phyloP scores from a whole-genome alignment of 768 basidiomycete genomes.

The Kwoniella heveanensis region DNA sequence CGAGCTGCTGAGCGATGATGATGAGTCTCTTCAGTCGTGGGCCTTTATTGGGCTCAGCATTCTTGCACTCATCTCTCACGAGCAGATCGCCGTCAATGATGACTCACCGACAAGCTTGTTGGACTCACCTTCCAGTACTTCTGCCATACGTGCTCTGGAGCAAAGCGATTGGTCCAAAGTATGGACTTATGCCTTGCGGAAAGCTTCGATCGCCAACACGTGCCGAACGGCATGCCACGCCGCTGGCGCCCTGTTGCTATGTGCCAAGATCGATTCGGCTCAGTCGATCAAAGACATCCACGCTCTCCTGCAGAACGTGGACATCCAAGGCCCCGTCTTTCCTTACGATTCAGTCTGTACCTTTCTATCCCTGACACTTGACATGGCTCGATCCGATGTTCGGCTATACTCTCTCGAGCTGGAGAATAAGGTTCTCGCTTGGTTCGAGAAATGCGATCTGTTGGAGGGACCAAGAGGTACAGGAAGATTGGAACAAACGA shows the following conservation, averaged over 20 bases:
- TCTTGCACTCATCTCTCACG: conserved; percentile 5
- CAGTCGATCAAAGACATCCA: conserved; percentile 74
- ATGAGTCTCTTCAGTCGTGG: conserved; percentile 75
- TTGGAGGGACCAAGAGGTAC: conserved; percentile 58
- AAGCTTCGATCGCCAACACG: conserved; percentile 67
- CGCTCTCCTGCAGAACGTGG: conserved; percentile 74
- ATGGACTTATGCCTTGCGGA: conserved; percentile 80
- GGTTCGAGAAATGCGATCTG: conserved; percentile 75
- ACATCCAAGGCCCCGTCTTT: conserved; percentile 83
- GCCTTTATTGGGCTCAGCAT: conserved; percentile 77
- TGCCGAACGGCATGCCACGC: conserved; percentile 80
- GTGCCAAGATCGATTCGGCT: conserved; percentile 59
- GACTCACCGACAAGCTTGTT: not conserved
- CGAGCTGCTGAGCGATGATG: conserved; percentile 67
- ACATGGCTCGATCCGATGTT: conserved; percentile 75
- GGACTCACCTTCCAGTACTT: conserved; percentile 8
- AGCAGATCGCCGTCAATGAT: not conserved
- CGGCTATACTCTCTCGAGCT: conserved; percentile 79
- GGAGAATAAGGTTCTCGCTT: conserved; percentile 80
- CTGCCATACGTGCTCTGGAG: not conserved
- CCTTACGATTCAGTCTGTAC: conserved; percentile 88
- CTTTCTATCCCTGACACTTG: conserved; percentile 72
- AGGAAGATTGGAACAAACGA: conserved; percentile 62
- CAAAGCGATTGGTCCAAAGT: conserved; percentile 58
- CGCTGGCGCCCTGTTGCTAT: conserved; percentile 63